Evolutionary conservation across 108 stramenopile genomes (phyloP), one percentile per base, ranked within the genome.

Genomic region (Nitzschia palea): DNA sequence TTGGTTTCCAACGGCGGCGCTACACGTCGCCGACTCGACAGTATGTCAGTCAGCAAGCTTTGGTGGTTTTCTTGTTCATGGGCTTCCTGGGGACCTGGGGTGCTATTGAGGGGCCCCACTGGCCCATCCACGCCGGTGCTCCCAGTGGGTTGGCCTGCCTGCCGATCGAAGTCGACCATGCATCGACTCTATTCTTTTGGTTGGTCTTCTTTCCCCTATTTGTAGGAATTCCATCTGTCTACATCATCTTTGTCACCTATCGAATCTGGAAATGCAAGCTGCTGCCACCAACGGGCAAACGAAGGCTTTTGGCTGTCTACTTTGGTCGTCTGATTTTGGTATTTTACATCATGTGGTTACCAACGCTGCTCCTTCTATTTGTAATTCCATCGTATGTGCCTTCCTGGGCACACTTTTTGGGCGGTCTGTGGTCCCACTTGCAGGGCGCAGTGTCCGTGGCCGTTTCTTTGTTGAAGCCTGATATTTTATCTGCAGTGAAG

Each of bases 301-400:
- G 55, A 17, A 30, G 68, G 18, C 15, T 31, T 4, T 15, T 69
- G 25, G 12, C 68, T 5, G 32, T 69, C 3, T 69, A 50, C 26
- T 59, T 69, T 31, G 28, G 18, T 6, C 43, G 47, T 34, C 10
- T 68, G 5, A 26, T 57, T 17, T 5, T 27, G 17, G 54, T 68
- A 26, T 69, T 60, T 45, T 23, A 36, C 18, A n/a, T 63, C 44
- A 63, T 71, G 70, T 71, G 70, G 70, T 0, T 71, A 4, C 61
- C 70, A n/a, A 2, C 57, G 3, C 1, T 67, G 34, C 14, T 55
- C 0, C 5, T 68, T 20, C 5, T 68, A 2, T 68, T 32, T 25
- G 22, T 25, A 12, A 1, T 52, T n/a, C 23, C 5, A 12, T 3
- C 43, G 27, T 2, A 15, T 43, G 26, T 51, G n/a, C 1, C 20